phyloP scores from a whole-genome alignment of 768 basidiomycete species.

The Paxillus rubicundulus region DNA sequence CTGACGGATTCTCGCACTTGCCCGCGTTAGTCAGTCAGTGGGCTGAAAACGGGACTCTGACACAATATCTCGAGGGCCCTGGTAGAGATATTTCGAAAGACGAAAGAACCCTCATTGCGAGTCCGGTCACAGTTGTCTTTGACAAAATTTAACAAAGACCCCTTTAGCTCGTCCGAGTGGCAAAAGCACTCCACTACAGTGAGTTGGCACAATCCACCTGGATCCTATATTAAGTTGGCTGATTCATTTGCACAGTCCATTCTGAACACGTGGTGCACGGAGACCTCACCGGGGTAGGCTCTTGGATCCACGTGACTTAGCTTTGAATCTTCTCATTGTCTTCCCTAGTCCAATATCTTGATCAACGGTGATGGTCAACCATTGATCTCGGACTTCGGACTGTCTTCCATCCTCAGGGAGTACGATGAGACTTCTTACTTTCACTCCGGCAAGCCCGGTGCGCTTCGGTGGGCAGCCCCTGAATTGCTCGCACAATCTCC shows the following conservation, averaged over 20 bases:
- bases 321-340: neutral
- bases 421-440: constrained; percentile 27
- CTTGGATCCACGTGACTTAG: neutral
- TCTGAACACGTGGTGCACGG: constrained; percentile 2
- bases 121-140: constrained; percentile 3
- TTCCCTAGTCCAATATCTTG: constrained; percentile 7
- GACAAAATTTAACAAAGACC: neutral
- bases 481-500: neutral
- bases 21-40: constrained; percentile 41
- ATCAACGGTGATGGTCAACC: constrained; percentile 3
- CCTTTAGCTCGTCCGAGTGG: constrained; percentile 38
- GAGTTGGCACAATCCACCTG: too few species aligned
- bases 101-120: constrained; percentile 37
- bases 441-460: neutral
- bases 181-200: constrained; percentile 12
- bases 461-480: constrained; percentile 8
- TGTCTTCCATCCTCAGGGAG: constrained; percentile 41
- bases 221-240: too few species aligned
- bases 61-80: constrained; percentile 37
- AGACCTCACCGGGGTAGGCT: constrained; percentile 8
- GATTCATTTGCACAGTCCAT: constrained; percentile 1
- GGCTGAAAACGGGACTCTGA: constrained; percentile 39
- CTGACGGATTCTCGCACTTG: constrained; percentile 37
- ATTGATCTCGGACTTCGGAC: constrained; percentile 37
- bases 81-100: constrained; percentile 36